Evolutionary conservation across 1,284 basidiomycete genomes (phyloP).

Genomic region (Melampsora abietis-canadensis): DNA sequence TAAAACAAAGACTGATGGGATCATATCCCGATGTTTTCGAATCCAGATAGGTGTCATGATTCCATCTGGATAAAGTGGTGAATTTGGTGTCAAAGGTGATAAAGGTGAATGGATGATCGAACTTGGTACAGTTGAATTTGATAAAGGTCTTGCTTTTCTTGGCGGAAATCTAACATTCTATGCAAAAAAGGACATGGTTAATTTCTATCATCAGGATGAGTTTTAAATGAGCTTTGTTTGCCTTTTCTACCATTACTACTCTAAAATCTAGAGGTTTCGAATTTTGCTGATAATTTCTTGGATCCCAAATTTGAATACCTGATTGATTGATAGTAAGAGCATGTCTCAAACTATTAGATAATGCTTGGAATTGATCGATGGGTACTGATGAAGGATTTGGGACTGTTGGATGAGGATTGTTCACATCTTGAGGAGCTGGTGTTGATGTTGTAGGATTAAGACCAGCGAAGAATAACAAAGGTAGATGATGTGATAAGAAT

Average conservation of each 20-base stretch:
- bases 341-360: conserved; percentile 61
- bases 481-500: conserved; percentile 72
- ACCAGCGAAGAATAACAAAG: conserved; percentile 88
- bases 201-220: not conserved
- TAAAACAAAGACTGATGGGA: conserved; percentile 87
- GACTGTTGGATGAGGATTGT: conserved; percentile 46
- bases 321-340: conserved; percentile 62
- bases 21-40: conserved; percentile 82
- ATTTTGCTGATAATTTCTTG: conserved; percentile 47
- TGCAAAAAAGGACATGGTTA: conserved; percentile 3
- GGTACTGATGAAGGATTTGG: conserved; percentile 19
- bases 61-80: conserved; percentile 87
- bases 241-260: conserved; percentile 74
- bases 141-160: conserved; percentile 64
- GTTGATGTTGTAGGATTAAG: conserved; percentile 58
- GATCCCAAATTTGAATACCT: conserved; percentile 54
- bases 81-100: conserved; percentile 52
- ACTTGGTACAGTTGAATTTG: conserved; percentile 58
- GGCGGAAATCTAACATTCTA: conserved; percentile 76
- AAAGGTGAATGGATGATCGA: conserved; percentile 55
- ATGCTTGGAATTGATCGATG: conserved; percentile 57
- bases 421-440: conserved; percentile 48
- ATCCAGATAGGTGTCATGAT: conserved; percentile 96
- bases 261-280: conserved; percentile 66
- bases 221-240: conserved; percentile 46